Percentiles rank a stretch among this genome's conserved stretches.
phyloP scores from a whole-genome alignment of 768 basidiomycete genomes.

The Gelatoporia subvermispora region DNA sequence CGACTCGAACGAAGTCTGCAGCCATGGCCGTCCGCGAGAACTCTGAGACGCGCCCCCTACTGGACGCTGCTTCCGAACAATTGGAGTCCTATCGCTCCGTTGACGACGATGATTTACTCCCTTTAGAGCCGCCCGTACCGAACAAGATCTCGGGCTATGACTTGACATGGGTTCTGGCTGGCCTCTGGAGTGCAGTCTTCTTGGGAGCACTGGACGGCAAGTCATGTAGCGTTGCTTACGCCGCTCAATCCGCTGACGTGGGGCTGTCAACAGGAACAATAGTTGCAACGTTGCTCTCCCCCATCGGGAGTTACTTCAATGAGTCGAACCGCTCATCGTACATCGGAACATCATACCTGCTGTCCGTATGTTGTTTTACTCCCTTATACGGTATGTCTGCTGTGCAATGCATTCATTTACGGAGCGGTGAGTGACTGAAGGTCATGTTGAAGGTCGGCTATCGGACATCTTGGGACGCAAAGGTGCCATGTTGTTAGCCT shows the following conservation, averaged over 20 bases:
- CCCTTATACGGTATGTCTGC: conserved; percentile 69
- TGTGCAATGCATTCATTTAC: conserved; percentile 11
- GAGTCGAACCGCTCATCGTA: conserved; percentile 79
- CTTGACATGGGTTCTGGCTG: conserved; percentile 66
- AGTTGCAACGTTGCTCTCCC: conserved; percentile 79
- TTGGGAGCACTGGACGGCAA: conserved; percentile 81
- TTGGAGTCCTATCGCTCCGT: conserved; percentile 22
- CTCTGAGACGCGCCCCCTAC: conserved; percentile 54
- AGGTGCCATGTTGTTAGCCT: conserved; percentile 80
- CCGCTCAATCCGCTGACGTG: conserved; percentile 3
- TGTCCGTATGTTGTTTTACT: conserved; percentile 88
- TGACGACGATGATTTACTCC: background rate
- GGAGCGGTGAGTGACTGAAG: conserved; percentile 9
- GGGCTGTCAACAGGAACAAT: conserved; percentile 55
- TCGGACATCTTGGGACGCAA: conserved; percentile 84
- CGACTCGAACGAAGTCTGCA: conserved; percentile 29
- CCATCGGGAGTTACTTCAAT: conserved; percentile 82
- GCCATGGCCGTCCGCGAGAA: conserved; percentile 32
- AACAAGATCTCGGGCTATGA: conserved; percentile 50
- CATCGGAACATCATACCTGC: conserved; percentile 82
- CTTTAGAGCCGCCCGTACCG: conserved; percentile 5
- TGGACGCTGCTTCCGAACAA: conserved; percentile 38
- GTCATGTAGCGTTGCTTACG: conserved; percentile 11
- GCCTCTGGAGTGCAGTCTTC: conserved; percentile 80
- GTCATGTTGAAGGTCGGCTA: conserved; percentile 55